Conservation (phyloP, 2,329 filamentous ascomycete genomes). For the Aciculosporium take region DNA sequence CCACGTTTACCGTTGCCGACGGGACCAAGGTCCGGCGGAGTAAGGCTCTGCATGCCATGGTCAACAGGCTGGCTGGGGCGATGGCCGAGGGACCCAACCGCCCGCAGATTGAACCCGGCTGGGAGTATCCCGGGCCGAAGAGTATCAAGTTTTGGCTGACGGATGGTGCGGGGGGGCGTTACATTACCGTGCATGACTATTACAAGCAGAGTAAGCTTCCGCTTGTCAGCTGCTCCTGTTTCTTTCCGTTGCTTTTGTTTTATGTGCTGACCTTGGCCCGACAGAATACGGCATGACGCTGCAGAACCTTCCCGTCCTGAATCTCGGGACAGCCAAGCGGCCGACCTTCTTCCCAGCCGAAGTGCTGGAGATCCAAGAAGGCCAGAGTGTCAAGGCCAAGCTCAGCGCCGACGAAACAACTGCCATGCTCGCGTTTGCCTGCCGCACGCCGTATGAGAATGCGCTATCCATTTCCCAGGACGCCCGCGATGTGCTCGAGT, state of each 20-base stretch:
- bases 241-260: too few species aligned
- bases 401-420: constrained; percentile 47
- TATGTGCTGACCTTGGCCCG: not conserved
- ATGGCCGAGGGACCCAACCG: constrained; percentile 8
- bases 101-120: constrained; percentile 12
- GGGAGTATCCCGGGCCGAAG: constrained; percentile 19
- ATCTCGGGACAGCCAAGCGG: constrained; percentile 42
- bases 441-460: constrained; percentile 50
- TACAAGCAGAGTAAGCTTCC: constrained; percentile 26
- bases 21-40: constrained; percentile 17
- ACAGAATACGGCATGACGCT: constrained; percentile 22
- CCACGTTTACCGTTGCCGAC: constrained; percentile 17
- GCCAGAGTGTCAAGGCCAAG: constrained; percentile 48
- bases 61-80: constrained; percentile 9
- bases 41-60: constrained; percentile 18
- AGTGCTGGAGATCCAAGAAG: constrained; percentile 46
- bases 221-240: not conserved
- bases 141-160: constrained; percentile 19
- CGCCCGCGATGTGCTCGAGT: constrained; percentile 42
- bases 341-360: constrained; percentile 56
- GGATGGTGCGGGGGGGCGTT: constrained; percentile 13
- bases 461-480: constrained; percentile 47
- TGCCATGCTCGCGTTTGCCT: constrained; percentile 59
- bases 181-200: constrained; percentile 28
- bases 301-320: constrained; percentile 44